These are phyloP conservation scores for Hibiscus syriacus DNA, from an alignment of 345 rosid genomes.

Conservation along the genomic window DNA sequence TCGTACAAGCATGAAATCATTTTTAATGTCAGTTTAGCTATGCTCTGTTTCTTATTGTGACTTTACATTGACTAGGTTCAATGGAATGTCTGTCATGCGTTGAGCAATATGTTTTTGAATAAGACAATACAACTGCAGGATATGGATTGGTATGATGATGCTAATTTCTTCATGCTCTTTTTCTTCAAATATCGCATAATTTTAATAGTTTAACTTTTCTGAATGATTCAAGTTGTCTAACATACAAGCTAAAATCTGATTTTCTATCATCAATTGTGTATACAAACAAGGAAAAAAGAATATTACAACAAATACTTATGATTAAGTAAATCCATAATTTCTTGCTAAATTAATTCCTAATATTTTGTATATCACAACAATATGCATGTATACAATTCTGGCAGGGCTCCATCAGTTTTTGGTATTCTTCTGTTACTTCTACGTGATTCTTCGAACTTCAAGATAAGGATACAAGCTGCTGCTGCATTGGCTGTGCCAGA, in stretches of 20 bases:
- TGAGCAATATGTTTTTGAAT: constrained; percentile 76
- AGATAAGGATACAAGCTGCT: constrained; percentile 96
- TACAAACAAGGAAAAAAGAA: too few relatives aligned
- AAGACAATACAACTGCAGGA: constrained; percentile 67
- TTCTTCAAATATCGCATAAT: too few relatives aligned
- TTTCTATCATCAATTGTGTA: too few relatives aligned
- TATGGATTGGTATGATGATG: constrained; percentile 66
- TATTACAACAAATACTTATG: too few relatives aligned
- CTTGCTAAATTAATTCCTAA: too few relatives aligned
- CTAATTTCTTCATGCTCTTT: constrained; percentile 14
- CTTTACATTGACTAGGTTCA: constrained; percentile 60
- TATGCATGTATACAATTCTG: constrained; percentile 7
- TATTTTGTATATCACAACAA: too few relatives aligned
- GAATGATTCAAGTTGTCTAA: too few relatives aligned
- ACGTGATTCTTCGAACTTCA: constrained; percentile 87
- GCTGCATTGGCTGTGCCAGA: constrained; percentile 87
- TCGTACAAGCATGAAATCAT: neutral
- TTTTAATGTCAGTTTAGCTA: neutral
- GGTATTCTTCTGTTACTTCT: constrained; percentile 67
- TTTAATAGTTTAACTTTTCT: too few relatives aligned
- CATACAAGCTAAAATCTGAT: too few relatives aligned
- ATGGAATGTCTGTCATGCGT: constrained; percentile 94
- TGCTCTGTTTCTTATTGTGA: constrained; percentile 11
- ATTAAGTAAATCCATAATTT: too few relatives aligned
- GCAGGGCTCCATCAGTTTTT: constrained; percentile 90